Evolutionary conservation across 1,139 yeast species (phyloP).

Genomic region (Pichia inconspicua): DNA sequence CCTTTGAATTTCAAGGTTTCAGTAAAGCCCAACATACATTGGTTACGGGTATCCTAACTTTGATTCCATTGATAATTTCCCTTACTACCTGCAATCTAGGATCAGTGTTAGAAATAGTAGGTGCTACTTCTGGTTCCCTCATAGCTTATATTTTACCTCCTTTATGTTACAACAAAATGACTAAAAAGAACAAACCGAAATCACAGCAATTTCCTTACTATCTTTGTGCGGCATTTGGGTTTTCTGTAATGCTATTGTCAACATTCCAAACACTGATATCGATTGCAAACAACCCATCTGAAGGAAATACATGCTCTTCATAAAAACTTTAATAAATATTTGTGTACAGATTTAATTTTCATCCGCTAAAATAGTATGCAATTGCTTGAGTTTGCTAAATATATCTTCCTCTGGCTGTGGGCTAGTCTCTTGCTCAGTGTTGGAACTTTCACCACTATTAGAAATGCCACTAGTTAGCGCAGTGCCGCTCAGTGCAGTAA

Average conservation of each 20-base stretch:
- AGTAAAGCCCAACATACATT: conserved; percentile 46
- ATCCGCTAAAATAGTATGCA: neutral
- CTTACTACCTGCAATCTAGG: conserved; percentile 83
- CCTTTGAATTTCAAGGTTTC: conserved; percentile 30
- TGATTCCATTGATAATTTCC: conserved; percentile 67
- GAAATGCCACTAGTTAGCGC: neutral
- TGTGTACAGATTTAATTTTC: neutral
- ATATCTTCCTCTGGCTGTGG: conserved; percentile 2
- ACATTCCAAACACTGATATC: conserved; percentile 61
- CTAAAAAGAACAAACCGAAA: conserved; percentile 38
- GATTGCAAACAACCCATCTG: conserved; percentile 35
- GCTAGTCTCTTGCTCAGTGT: neutral
- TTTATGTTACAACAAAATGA: conserved; percentile 62
- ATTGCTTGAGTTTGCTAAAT: neutral
- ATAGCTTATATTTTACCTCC: conserved; percentile 94
- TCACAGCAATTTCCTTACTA: conserved; percentile 47
- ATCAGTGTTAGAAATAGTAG: conserved; percentile 78
- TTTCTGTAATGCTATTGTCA: conserved; percentile 68
- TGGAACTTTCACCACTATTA: neutral
- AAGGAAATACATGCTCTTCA: conserved; percentile 35
- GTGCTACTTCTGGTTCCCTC: conserved; percentile 86
- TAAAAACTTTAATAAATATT: neutral
- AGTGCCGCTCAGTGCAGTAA: neutral
- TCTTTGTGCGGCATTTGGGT: conserved; percentile 63
- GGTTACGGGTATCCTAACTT: conserved; percentile 61